Percentiles rank a stretch among this genome's conserved stretches.
These are phyloP conservation scores for Elsinoe australis DNA, from an alignment of 2,329 filamentous ascomycete genomes.

Conservation along the genomic window DNA sequence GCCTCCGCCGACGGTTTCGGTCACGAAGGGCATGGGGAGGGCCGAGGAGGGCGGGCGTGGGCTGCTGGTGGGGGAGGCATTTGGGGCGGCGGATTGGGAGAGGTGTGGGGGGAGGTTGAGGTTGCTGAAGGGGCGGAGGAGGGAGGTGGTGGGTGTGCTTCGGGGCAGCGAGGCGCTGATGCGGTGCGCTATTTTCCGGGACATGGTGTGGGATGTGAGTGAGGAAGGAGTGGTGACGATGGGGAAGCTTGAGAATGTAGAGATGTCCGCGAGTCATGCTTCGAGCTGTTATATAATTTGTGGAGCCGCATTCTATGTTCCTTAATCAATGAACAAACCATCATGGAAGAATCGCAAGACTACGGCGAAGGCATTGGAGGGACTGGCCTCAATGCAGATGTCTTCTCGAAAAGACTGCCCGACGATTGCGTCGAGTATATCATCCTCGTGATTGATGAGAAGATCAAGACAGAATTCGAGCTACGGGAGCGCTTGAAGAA, in stretches of 20 bases:
- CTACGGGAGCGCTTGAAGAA: constrained; percentile 60
- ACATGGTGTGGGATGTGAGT: neutral
- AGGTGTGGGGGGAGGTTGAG: constrained; percentile 17
- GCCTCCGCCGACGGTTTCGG: constrained; percentile 44
- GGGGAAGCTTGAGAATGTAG: constrained; percentile 9
- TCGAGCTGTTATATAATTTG: neutral
- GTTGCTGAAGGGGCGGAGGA: constrained; percentile 17
- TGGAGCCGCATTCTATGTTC: neutral
- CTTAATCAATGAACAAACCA: neutral
- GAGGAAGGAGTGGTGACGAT: neutral
- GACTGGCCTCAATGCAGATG: constrained; percentile 10
- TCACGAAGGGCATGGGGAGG: constrained; percentile 44
- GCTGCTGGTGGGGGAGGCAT: constrained; percentile 23
- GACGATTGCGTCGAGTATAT: constrained; percentile 85
- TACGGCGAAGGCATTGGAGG: constrained; percentile 9
- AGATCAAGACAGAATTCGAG: constrained; percentile 44
- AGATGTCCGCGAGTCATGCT: constrained; percentile 6
- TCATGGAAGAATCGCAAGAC: neutral
- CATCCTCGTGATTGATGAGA: constrained; percentile 60
- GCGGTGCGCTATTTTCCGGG: neutral
- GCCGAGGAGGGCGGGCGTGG: constrained; percentile 32
- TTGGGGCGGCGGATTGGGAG: constrained; percentile 23
- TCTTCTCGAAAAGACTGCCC: constrained; percentile 58
- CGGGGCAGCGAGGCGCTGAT: neutral
- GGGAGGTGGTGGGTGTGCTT: neutral